Percentiles rank a stretch among this genome's conserved stretches.
Conservation (phyloP, 1,284 basidiomycete genomes). For the Naganishia liquefaciens region DNA sequence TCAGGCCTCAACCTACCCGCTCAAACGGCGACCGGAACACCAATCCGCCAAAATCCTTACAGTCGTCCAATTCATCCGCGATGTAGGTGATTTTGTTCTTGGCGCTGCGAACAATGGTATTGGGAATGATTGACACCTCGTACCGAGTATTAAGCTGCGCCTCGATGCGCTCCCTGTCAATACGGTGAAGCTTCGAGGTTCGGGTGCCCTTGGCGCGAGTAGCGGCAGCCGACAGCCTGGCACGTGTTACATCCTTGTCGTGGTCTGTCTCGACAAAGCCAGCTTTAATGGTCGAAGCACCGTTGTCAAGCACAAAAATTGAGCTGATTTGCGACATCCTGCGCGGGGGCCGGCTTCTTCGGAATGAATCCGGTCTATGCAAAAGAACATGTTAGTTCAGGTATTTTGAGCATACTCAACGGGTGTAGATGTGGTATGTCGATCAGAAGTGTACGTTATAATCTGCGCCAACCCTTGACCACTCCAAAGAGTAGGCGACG, state of each 20-base stretch:
- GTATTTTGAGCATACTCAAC: background rate
- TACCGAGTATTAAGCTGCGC: background rate
- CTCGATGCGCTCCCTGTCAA: constrained; percentile 42
- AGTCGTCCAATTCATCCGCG: constrained; percentile 74
- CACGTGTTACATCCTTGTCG: background rate
- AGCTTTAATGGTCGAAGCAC: constrained; percentile 75
- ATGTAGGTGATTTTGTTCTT: constrained; percentile 75
- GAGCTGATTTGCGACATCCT: constrained; percentile 35
- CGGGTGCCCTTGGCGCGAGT: background rate
- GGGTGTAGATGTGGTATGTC: background rate
- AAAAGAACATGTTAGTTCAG: constrained; percentile 3
- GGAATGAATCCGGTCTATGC: background rate
- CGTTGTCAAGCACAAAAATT: constrained; percentile 78
- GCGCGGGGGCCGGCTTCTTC: background rate
- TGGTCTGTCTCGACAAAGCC: background rate
- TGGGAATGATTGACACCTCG: constrained; percentile 65
- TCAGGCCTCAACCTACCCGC: constrained; percentile 61
- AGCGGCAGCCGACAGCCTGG: background rate
- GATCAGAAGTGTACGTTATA: constrained; percentile 20
- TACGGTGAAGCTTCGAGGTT: constrained; percentile 32
- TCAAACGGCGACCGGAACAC: constrained; percentile 82
- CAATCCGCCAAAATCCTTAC: constrained; percentile 73
- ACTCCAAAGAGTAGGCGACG: constrained; percentile 4
- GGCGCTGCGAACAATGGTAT: constrained; percentile 77
- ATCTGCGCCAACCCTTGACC: constrained; percentile 18